Conservation (phyloP, 257 asterid species). For the Penstemon davidsonii region DNA sequence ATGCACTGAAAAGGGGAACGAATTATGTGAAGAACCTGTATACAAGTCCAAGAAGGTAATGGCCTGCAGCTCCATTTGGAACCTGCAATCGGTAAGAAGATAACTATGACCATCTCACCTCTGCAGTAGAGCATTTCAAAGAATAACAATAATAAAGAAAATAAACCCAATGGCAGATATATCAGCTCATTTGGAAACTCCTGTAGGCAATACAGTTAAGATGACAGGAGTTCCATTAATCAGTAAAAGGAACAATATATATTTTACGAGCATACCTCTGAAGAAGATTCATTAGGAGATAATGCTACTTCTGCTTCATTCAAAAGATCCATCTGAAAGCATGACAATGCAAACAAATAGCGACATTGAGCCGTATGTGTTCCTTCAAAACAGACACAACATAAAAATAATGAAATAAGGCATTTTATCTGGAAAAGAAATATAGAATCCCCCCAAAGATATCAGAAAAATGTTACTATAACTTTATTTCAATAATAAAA, state of each 20-base stretch:
- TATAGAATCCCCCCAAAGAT: constrained; percentile 4
- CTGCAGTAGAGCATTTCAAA: constrained; percentile 13
- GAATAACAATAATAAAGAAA: constrained; percentile 16
- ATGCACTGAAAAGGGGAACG: constrained; percentile 17
- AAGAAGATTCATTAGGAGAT: constrained; percentile 64
- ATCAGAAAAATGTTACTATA: not conserved
- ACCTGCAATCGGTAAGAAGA: constrained; percentile 51
- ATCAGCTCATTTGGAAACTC: constrained; percentile 11
- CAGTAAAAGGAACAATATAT: constrained; percentile 2
- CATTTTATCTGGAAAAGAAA: constrained; percentile 18
- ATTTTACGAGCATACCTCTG: constrained; percentile 55
- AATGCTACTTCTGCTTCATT: constrained; percentile 85
- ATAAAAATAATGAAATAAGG: constrained; percentile 21
- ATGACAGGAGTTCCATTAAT: constrained; percentile 2
- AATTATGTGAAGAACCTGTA: constrained; percentile 59
- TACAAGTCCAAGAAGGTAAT: constrained; percentile 93
- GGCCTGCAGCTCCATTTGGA: constrained; percentile 99
- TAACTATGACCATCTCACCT: constrained; percentile 23
- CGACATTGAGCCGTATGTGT: constrained; percentile 76
- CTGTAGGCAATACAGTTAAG: not conserved
- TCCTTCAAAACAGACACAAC: constrained; percentile 54
- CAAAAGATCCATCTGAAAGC: constrained; percentile 93
- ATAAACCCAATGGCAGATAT: constrained; percentile 2
- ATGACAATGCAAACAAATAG: constrained; percentile 91
- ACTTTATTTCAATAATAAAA: constrained; percentile 16